These are phyloP conservation scores for Cercospora janseana DNA, from an alignment of 2,329 filamentous ascomycete genomes.

Conservation along the genomic window DNA sequence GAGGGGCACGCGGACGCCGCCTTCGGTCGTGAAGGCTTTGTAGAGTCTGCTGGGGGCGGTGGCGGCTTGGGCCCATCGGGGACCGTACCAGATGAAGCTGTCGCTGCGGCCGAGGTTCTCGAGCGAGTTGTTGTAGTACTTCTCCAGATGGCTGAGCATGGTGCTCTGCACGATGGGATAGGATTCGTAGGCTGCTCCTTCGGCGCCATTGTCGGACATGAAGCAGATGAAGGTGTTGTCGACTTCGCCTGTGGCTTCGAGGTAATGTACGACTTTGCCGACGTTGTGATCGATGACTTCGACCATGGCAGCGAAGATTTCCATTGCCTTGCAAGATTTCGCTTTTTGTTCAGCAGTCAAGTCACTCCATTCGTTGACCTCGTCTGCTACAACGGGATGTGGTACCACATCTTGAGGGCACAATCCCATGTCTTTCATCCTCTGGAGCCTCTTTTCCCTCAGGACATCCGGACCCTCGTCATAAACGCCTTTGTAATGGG, in stretches of 20 bases:
- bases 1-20: constrained; percentile 55
- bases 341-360: constrained; percentile 48
- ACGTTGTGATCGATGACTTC: constrained; percentile 62
- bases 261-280: constrained; percentile 58
- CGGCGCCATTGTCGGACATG: constrained; percentile 63
- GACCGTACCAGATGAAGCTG: constrained; percentile 62
- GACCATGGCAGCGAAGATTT: constrained; percentile 64
- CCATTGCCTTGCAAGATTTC: constrained; percentile 57
- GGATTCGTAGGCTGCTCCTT: constrained; percentile 59
- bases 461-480: constrained; percentile 60
- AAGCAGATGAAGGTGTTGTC: constrained; percentile 65
- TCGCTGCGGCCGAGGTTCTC: constrained; percentile 59
- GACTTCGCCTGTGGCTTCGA: constrained; percentile 56
- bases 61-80: constrained; percentile 55
- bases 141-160: constrained; percentile 55
- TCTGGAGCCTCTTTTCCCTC: constrained; percentile 52
- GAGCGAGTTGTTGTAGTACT: constrained; percentile 58
- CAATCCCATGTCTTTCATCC: constrained; percentile 58
- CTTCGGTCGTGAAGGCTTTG: constrained; percentile 48
- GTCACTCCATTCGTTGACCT: constrained; percentile 51
- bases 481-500: constrained; percentile 60
- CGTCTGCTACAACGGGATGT: constrained; percentile 52
- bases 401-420: constrained; percentile 52
- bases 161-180: constrained; percentile 56
- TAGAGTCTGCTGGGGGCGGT: constrained; percentile 52